A percentile compares a stretch with the other conserved stretches of the same genome.
Evolutionary conservation across 1,139 yeast genomes (phyloP).

Genomic region (Geotrichum fermentans): DNA sequence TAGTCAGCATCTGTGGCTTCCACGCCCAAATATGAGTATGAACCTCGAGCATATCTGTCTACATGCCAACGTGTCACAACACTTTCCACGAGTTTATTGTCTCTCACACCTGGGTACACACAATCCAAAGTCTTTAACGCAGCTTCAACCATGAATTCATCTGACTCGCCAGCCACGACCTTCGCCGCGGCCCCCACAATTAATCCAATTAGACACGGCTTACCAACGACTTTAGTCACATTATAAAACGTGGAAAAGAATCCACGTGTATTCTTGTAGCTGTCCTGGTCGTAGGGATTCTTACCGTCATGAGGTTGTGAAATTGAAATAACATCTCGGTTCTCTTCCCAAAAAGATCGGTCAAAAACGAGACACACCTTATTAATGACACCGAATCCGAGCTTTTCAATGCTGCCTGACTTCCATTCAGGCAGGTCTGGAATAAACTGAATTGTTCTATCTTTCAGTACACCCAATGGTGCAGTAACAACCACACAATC

Average conservation of each 20-base stretch:
- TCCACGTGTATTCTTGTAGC: slow-evolving; percentile 35
- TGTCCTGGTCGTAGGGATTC: slow-evolving; percentile 26
- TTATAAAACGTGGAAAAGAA: slow-evolving; percentile 42
- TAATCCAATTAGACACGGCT: slow-evolving; percentile 40
- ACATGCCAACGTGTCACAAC: slow-evolving; percentile 44
- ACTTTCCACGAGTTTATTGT: slow-evolving; percentile 36
- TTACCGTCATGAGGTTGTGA: slow-evolving; percentile 27
- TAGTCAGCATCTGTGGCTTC: slow-evolving; percentile 44
- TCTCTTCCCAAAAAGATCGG: slow-evolving; percentile 41
- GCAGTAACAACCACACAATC: slow-evolving; percentile 41
- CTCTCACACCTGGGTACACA: slow-evolving; percentile 29
- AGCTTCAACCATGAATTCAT: slow-evolving; percentile 36
- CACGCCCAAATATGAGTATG: slow-evolving; percentile 42
- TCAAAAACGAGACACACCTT: slow-evolving; percentile 41
- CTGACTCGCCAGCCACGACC: slow-evolving; percentile 33
- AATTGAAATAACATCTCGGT: slow-evolving; percentile 37
- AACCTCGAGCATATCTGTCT: slow-evolving; percentile 41
- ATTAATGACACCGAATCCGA: slow-evolving; percentile 42
- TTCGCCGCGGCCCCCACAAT: slow-evolving; percentile 41
- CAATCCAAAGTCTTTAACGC: slow-evolving; percentile 34
- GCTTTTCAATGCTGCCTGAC: slow-evolving; percentile 38
- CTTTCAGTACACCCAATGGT: slow-evolving; percentile 43
- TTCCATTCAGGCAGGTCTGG: slow-evolving; percentile 45
- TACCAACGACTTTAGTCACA: slow-evolving; percentile 37
- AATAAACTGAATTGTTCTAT: slow-evolving; percentile 39